Evolutionary conservation across 208 protist species (phyloP).

Genomic region (Zelonia costaricensis): DNA sequence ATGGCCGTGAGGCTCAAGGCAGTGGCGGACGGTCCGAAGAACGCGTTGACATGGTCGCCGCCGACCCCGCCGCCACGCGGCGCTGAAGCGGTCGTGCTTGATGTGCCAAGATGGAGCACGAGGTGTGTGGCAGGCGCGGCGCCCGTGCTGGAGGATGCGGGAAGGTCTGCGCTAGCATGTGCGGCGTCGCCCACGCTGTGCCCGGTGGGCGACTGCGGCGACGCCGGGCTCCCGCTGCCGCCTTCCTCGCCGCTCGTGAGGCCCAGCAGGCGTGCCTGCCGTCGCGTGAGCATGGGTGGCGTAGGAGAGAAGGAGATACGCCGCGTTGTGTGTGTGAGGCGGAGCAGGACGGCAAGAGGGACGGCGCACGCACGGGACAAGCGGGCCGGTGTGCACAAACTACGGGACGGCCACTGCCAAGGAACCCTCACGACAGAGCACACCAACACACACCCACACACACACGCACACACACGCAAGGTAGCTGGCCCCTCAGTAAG

Average conservation of each 20-base stretch:
- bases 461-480: background rate
- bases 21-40: too few species aligned
- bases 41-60: too few species aligned
- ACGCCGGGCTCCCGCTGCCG: background rate
- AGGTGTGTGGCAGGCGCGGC: too few species aligned
- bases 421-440: background rate
- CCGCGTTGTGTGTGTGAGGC: background rate
- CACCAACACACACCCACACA: background rate
- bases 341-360: background rate
- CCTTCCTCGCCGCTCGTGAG: conserved; percentile 12
- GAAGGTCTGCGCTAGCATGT: background rate
- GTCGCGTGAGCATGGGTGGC: conserved; percentile 19
- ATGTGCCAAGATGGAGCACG: too few species aligned
- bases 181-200: too few species aligned
- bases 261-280: conserved; percentile 25
- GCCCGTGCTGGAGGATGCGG: background rate
- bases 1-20: too few species aligned
- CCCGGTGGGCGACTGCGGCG: background rate
- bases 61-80: background rate
- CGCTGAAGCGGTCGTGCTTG: too few species aligned
- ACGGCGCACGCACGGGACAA: background rate
- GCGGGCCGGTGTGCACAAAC: too few species aligned
- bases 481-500: too few species aligned
- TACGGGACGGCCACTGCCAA: too few species aligned
- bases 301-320: too few species aligned